phyloP scores from a whole-genome alignment of 2,329 filamentous ascomycete genomes.

The Neonectria hederae region DNA sequence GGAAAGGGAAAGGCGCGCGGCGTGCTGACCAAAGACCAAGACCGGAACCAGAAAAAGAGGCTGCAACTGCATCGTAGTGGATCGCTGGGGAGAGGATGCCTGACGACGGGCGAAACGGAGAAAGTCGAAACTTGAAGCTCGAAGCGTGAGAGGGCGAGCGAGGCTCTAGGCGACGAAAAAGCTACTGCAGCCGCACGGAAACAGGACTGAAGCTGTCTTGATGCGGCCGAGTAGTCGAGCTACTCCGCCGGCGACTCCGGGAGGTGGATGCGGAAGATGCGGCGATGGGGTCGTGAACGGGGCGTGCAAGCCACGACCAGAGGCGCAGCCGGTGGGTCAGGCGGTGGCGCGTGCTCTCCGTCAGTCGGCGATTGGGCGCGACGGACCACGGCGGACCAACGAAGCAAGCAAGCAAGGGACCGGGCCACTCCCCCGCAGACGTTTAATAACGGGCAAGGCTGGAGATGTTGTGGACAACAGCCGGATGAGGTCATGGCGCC shows the following conservation, averaged over 20 bases:
- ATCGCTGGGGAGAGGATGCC: slow-evolving; percentile 15
- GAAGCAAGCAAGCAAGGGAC: slow-evolving; percentile 23
- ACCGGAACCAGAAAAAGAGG: slow-evolving; percentile 1
- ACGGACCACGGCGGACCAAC: background rate
- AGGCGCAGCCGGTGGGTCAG: slow-evolving; percentile 44
- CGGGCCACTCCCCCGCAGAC: slow-evolving; percentile 27
- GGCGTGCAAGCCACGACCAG: slow-evolving; percentile 42
- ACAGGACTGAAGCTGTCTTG: slow-evolving; percentile 34
- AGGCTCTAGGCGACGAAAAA: slow-evolving; percentile 12
- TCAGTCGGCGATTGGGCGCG: slow-evolving; percentile 32
- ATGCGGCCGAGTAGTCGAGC: slow-evolving; percentile 30
- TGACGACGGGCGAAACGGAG: slow-evolving; percentile 4
- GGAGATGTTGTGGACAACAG: slow-evolving; percentile 22
- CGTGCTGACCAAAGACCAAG: slow-evolving; percentile 16
- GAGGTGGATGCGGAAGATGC: slow-evolving; percentile 22
- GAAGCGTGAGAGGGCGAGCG: slow-evolving; percentile 3
- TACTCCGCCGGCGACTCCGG: slow-evolving; percentile 44
- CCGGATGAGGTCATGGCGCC: slow-evolving; percentile 33
- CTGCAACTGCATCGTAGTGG: slow-evolving; percentile 17
- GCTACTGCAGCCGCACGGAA: slow-evolving; percentile 39
- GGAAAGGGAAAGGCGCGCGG: slow-evolving; percentile 5
- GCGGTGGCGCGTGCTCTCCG: slow-evolving; percentile 35
- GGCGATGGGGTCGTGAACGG: slow-evolving; percentile 17
- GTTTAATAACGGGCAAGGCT: slow-evolving; percentile 27
- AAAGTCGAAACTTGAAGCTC: background rate